Base-by-base conservation (phyloP, 2,329 filamentous ascomycete species). In the Cladosporium halotolerans region DNA sequence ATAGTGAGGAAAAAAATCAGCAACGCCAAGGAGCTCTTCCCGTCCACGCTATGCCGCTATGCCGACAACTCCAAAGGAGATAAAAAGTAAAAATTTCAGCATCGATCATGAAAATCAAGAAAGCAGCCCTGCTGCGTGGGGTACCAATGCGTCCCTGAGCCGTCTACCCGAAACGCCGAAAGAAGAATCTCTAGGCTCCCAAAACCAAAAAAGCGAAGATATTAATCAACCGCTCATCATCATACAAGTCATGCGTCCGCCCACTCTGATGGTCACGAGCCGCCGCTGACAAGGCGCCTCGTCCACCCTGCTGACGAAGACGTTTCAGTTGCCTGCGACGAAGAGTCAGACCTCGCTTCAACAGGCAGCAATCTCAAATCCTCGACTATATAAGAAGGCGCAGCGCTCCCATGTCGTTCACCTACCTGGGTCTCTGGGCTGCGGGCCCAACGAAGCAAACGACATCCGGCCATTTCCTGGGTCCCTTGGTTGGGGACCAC, bases 401-500 rank as follows among this genome's bases (percentile, higher is more conserved):
- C 16, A 10, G 13, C 10, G 14, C 13, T 47, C 31, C 3, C 7
- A 23, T 7, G 23, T 46, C n/a, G 23, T 34, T 38, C 31, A 53
- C 36, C 14, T 40, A 41, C 55, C 55, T 33, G 55, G 40, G 16
- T 57, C 59, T n/a, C 57, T 19, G 28, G 59, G 59, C 33, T 59
- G 55, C 18, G 53, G 55, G 16, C 53, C 55, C 40, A n/a, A 19
- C 31, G 13, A 31, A 45, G 41, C 50, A 18, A 31, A 10, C 23
- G 36, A 13, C 7, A 31, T 32, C 23, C 48, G 52, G 11, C 52
- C 45, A 31, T 56, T 55, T 18, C 57, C 57, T 9, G 55, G 56
- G 39, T 60, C 58, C 16, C 57, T 31, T 8, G 58, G 58, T 36
- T 60, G 57, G 11, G 52, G 55, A 10, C 47, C 53, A n/a, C 32